These are phyloP conservation scores for Nakazawaea siamensis DNA, from an alignment of 805 yeast species.

Conservation along the genomic window DNA sequence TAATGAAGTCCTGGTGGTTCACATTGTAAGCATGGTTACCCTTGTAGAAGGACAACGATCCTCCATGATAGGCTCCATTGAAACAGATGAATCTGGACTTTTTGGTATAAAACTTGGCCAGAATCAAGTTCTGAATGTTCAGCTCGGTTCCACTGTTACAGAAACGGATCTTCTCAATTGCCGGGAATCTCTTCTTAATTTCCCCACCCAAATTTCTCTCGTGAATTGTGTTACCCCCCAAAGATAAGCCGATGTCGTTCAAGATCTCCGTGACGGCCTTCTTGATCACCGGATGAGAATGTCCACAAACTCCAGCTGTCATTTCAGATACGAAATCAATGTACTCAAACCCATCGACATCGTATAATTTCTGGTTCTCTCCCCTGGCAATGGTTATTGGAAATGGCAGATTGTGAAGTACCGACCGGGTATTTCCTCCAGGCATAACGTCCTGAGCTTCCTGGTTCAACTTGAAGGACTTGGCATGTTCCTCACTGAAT, in stretches of 20 bases:
- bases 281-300: slow-evolving; percentile 11
- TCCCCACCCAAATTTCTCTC: slow-evolving; percentile 9
- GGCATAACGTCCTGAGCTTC: slow-evolving; percentile 9
- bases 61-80: slow-evolving; percentile 13
- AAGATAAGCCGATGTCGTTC: slow-evolving; percentile 8
- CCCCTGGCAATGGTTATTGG: slow-evolving; percentile 10
- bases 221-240: slow-evolving; percentile 10
- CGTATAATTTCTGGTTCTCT: slow-evolving; percentile 3
- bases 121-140: slow-evolving; percentile 11
- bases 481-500: background rate
- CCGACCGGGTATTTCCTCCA: slow-evolving; percentile 13
- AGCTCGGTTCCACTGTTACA: slow-evolving; percentile 14
- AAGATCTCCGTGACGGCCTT: slow-evolving; percentile 8
- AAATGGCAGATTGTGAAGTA: slow-evolving; percentile 11
- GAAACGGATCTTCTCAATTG: slow-evolving; percentile 10
- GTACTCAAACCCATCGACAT: slow-evolving; percentile 12
- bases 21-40: slow-evolving; percentile 7
- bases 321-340: slow-evolving; percentile 13
- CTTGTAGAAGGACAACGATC: slow-evolving; percentile 8
- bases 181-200: slow-evolving; percentile 8
- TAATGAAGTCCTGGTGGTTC: slow-evolving; percentile 4
- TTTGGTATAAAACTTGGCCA: slow-evolving; percentile 11
- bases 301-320: slow-evolving; percentile 14
- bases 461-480: slow-evolving; percentile 3
- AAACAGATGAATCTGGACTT: slow-evolving; percentile 11